Evolutionary conservation across 176 grass and related monocot species (phyloP).

Genomic region (Carex kokanica): DNA sequence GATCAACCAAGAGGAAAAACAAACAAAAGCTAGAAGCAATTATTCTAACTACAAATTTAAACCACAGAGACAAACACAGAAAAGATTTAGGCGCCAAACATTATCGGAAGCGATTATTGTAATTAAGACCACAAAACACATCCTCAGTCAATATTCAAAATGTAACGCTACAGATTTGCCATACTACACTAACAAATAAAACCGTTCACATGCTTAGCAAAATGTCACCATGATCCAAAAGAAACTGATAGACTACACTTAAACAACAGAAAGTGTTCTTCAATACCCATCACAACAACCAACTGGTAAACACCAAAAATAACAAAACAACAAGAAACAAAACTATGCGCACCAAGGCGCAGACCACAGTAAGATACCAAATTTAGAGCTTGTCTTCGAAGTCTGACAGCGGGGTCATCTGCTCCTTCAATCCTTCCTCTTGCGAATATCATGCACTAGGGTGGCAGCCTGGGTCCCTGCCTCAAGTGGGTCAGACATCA

Average conservation of each 20-base stretch:
- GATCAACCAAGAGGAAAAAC: not conserved
- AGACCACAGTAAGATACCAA: not conserved
- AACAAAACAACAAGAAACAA: conserved; percentile 13
- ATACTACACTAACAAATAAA: conserved; percentile 14
- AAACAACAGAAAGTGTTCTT: conserved; percentile 22
- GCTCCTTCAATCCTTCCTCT: conserved; percentile 39
- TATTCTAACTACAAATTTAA: not conserved
- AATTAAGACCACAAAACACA: not conserved
- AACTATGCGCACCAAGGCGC: not conserved
- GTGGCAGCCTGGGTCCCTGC: conserved; percentile 8
- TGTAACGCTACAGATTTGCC: not conserved
- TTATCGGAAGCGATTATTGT: not conserved
- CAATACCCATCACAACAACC: conserved; percentile 9
- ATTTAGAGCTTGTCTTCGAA: conserved; percentile 38
- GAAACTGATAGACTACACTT: conserved; percentile 12
- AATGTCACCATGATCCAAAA: not conserved
- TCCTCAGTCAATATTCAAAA: conserved; percentile 6
- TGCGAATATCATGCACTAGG: conserved; percentile 29
- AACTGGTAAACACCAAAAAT: not conserved
- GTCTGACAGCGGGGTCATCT: conserved; percentile 34
- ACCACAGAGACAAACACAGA: not conserved
- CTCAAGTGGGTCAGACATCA: conserved; percentile 28
- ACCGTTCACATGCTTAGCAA: conserved; percentile 1
- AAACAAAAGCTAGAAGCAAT: not conserved
- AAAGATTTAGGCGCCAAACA: not conserved